Conservation (phyloP, 306 rosid genomes). For the Vigna mungo region DNA sequence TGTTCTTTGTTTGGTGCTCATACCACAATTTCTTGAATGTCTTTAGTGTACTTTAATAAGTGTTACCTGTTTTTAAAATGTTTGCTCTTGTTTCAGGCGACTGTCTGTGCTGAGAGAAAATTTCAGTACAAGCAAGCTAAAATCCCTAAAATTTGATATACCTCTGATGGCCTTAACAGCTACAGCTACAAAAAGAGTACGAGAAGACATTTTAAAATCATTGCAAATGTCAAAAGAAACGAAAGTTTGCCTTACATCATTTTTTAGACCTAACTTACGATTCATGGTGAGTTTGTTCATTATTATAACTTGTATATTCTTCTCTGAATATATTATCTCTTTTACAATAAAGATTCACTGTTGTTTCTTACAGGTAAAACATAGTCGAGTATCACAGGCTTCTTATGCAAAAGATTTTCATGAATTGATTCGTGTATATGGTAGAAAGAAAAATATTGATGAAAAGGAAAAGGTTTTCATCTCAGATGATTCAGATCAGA, state of each 20-base stretch:
- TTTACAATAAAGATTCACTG: constrained; percentile 19
- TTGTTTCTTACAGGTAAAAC: constrained; percentile 68
- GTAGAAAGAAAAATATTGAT: constrained; percentile 50
- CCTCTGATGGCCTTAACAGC: constrained; percentile 98
- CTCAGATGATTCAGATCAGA: constrained; percentile 48
- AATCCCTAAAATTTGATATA: constrained; percentile 68
- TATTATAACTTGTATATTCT: not conserved
- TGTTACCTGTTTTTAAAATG: constrained; percentile 28
- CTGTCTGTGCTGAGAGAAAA: constrained; percentile 78
- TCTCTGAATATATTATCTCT: constrained; percentile 10
- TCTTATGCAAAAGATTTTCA: constrained; percentile 76
- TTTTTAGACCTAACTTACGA: constrained; percentile 79
- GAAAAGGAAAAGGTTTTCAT: constrained; percentile 53
- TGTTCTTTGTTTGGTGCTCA: constrained; percentile 23
- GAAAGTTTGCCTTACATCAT: constrained; percentile 78
- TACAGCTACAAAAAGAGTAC: constrained; percentile 81
- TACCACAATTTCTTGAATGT: constrained; percentile 19
- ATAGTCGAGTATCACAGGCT: constrained; percentile 73
- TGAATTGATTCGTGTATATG: constrained; percentile 63
- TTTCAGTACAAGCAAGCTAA: constrained; percentile 66
- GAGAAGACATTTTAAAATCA: constrained; percentile 81
- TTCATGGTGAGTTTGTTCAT: constrained; percentile 69
- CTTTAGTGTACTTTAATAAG: constrained; percentile 18
- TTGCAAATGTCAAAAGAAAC: constrained; percentile 75
- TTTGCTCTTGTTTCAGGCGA: constrained; percentile 66